Evolutionary conservation across 176 grass and related monocot genomes (phyloP).

Genomic region (Ensete ventricosum): DNA sequence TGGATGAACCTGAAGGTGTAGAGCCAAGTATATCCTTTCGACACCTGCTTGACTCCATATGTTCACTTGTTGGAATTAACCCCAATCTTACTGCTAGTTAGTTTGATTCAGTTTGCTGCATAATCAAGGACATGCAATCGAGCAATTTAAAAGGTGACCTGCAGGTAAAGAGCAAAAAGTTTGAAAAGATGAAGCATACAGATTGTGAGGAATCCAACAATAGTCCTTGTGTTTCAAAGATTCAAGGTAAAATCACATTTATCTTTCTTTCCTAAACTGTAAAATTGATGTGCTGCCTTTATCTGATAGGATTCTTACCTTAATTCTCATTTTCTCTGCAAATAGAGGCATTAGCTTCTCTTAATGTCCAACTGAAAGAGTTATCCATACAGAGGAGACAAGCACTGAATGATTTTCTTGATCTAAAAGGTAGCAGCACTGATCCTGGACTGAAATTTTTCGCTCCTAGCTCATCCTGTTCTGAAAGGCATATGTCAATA

Average conservation of each 20-base stretch:
- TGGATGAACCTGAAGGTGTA: conserved; percentile 32
- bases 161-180: conserved; percentile 19
- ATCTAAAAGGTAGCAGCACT: conserved; percentile 77
- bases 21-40: conserved; percentile 36
- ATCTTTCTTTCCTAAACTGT: conserved; percentile 6
- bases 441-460: conserved; percentile 11
- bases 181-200: conserved; percentile 27
- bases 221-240: conserved; percentile 37
- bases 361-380: conserved; percentile 45
- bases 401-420: conserved; percentile 70
- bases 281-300: conserved; percentile 8
- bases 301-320: conserved; percentile 4
- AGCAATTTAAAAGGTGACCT: conserved; percentile 19
- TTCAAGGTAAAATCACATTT: conserved; percentile 48
- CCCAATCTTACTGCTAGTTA: conserved; percentile 52
- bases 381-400: conserved; percentile 56
- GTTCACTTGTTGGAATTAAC: conserved; percentile 56
- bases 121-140: conserved; percentile 64
- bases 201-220: conserved; percentile 32
- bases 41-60: conserved; percentile 55
- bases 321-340: conserved; percentile 16
- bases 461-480: not conserved
- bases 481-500: not conserved
- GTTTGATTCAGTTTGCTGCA: conserved; percentile 64
- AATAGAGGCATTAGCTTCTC: conserved; percentile 60